Evolutionary conservation across 2,329 filamentous ascomycete species (phyloP), one percentile per base, ranked within the genome.

Genomic region (Tolypocladium ophioglossoides): DNA sequence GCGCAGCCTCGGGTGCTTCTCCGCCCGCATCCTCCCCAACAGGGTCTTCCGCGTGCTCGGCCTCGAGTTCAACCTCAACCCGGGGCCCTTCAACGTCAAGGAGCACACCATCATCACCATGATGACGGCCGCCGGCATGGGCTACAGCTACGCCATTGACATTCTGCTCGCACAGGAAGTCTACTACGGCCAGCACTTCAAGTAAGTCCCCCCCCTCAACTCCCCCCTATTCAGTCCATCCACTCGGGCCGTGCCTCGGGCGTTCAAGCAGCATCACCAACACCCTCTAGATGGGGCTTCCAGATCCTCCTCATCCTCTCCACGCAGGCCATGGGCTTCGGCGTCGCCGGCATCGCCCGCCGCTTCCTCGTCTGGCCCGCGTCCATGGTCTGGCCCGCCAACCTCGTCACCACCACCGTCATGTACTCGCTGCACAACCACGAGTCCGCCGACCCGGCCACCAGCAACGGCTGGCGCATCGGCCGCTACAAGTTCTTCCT

Each of bases 341-440:
- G 83, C 2, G 70, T 85, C 32, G 83, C 83, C 8, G 82, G 82
- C 2, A 64, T 85, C 54, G 72, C 75, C 30, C 73, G 80, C 27
- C 75, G 79, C 38, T 85, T 82, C 68, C 74, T 85, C 30, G 75
- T 82, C 30, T 78, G 73, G 67, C 83, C 80, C 2, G 79, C 82
- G 2, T 75, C 80, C 51, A 85, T 85, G 81, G 79, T 85, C 51
- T 85, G 82, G 81, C 82, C 82, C 1, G 73, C 76, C 32, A 76
- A 78, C 37, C 70, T 83, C 34, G 78, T 84, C 62, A 86, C 83
- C 62, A 75, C 78, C 38, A 75, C 81, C 2, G 73, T 87, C 32
- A 83, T 86, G 64, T 78, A 83, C 61, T 78, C 82, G 2, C 73
- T 88, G 41, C 84, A 88, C 64, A 83, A 86, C 60, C 78, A 79